Evolutionary conservation across 306 rosid genomes (phyloP), one percentile per base, ranked within the genome.

Genomic region (Dicorynia guianensis): DNA sequence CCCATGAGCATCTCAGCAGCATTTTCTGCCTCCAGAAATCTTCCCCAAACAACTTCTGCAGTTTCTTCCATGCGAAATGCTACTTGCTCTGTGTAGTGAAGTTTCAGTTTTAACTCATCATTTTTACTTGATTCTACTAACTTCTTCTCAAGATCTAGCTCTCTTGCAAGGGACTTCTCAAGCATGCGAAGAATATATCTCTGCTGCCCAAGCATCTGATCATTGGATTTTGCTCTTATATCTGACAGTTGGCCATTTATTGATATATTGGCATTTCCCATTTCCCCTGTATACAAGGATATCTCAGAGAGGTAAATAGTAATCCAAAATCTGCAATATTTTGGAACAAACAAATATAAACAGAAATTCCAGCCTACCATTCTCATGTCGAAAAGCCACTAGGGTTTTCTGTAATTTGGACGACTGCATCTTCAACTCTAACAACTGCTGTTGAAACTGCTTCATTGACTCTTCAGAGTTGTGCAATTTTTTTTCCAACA

Each of bases 1-100:
- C 97, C 97, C 91, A 82, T 87, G 64, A 92, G 89, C 73, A 83
- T 88, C 86, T 87, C 98, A 1, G 89, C 75, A 33, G 91, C 86
- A 82, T 85, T 92, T 57, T 96, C 98, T n/a, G 97, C 99, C 86
- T 96, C 99, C 38, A 96, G 79, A 79, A 95, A 95, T 81, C 98
- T 89, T 82, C 97, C 97, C 98, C 97, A 95, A 81, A 95, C 92
- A 63, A 91, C 91, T 86, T 87, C 89, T 6, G 96, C 88, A 17
- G 97, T 87, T 80, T 90, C 98, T 81, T 90, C 97, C 97, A 90
- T 92, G 75, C 61, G 87, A 66, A 83, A 79, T 14, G 93, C 82
- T 42, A 86, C 93, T 78, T 96, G 96, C 80, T 96, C 96, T 0
- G 88, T 87, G 83, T 84, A 85, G 70, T 77, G 96, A 42, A 96